Evolutionary conservation across 2,329 filamentous ascomycete species (phyloP).

Genomic region (Ustulina deusta): DNA sequence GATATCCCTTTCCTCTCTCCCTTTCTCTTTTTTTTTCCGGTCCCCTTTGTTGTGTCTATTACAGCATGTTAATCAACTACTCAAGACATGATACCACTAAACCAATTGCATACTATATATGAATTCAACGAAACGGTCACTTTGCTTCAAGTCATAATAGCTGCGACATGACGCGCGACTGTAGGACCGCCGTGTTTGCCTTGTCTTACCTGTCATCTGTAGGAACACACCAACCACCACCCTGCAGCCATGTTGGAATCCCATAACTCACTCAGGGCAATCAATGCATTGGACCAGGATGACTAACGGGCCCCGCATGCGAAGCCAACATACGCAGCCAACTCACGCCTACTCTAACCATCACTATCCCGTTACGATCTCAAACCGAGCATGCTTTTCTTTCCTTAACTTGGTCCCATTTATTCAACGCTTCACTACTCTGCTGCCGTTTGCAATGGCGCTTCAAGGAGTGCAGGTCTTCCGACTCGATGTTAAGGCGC

Average conservation of each 20-base stretch:
- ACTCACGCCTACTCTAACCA: background rate
- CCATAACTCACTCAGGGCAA: background rate
- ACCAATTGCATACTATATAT: conserved; percentile 52
- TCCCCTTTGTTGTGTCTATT: conserved; percentile 44
- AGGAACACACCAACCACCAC: background rate
- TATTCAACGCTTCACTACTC: background rate
- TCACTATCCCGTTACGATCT: background rate
- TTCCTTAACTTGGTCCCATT: background rate
- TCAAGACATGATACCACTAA: conserved; percentile 51
- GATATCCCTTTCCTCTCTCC: background rate
- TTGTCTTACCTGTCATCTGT: background rate
- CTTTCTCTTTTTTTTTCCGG: conserved; percentile 6
- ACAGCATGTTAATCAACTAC: conserved; percentile 43
- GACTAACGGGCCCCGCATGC: background rate
- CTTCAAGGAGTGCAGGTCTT: conserved; percentile 34
- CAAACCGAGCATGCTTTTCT: background rate
- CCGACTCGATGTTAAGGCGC: conserved; percentile 38
- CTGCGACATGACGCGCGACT: background rate
- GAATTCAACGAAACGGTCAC: conserved; percentile 47
- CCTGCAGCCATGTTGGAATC: background rate
- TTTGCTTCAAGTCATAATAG: background rate
- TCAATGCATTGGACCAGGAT: background rate
- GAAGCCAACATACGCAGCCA: background rate
- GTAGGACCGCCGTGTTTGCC: background rate
- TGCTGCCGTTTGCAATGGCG: background rate